phyloP scores from a whole-genome alignment of 75 land plant species.

The Pinus taeda region DNA sequence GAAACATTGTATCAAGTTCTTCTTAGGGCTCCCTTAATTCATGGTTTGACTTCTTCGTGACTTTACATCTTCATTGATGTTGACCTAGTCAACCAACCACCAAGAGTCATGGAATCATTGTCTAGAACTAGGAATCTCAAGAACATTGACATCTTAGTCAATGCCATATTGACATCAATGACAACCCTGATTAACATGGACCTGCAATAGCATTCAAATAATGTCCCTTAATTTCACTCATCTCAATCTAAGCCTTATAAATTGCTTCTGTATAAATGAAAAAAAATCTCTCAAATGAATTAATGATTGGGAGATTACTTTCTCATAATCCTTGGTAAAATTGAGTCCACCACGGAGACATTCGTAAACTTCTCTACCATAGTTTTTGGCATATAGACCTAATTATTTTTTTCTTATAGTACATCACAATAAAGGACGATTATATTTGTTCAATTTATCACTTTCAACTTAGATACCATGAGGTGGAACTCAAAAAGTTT shows the following conservation, averaged over 20 bases:
- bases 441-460: constrained; percentile 17
- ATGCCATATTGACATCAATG: too few relatives aligned
- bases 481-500: constrained; percentile 21
- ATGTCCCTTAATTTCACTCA: constrained; percentile 26
- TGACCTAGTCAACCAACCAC: too few relatives aligned
- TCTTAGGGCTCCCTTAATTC: too few relatives aligned
- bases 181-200: not conserved
- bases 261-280: not conserved
- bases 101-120: too few relatives aligned
- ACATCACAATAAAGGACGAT: constrained; percentile 17
- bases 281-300: not conserved
- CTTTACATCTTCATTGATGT: too few relatives aligned
- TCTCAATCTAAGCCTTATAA: constrained; percentile 16
- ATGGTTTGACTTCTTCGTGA: too few relatives aligned
- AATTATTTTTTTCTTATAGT: constrained; percentile 16
- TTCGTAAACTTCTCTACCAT: constrained; percentile 14
- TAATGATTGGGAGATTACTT: constrained; percentile 14
- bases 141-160: too few relatives aligned
- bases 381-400: constrained; percentile 14
- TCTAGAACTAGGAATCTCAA: too few relatives aligned
- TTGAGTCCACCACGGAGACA: constrained; percentile 21
- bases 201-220: not conserved
- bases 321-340: constrained; percentile 35
- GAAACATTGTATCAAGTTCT: too few relatives aligned
- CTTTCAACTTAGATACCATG: constrained; percentile 23